Conservation (phyloP, 2,329 filamentous ascomycete genomes). For the Sporothrix pallida region DNA sequence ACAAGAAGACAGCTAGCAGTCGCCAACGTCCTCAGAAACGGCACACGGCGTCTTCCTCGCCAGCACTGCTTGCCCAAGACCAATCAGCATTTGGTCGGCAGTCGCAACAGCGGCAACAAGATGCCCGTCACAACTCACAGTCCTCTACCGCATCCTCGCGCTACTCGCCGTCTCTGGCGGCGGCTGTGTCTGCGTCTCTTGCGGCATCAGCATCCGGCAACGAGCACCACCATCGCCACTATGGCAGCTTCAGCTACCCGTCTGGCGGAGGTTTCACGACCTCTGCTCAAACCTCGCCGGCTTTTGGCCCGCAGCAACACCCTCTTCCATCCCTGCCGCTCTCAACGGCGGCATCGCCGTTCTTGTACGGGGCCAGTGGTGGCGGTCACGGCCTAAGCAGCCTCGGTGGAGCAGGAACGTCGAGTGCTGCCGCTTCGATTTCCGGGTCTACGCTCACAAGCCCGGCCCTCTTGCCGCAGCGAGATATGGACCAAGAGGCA, state of each 20-base stretch:
- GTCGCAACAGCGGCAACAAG: slow-evolving; percentile 35
- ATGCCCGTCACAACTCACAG: slow-evolving; percentile 57
- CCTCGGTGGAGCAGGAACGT: neutral
- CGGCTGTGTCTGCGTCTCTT: slow-evolving; percentile 49
- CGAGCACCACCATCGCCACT: slow-evolving; percentile 49
- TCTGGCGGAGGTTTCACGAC: slow-evolving; percentile 39
- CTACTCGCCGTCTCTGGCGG: slow-evolving; percentile 40
- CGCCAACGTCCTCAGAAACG: slow-evolving; percentile 51
- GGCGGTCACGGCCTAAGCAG: neutral
- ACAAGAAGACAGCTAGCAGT: slow-evolving; percentile 47
- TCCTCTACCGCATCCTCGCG: slow-evolving; percentile 55
- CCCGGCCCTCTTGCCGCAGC: slow-evolving; percentile 61
- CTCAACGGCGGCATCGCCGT: slow-evolving; percentile 23
- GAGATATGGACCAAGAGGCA: slow-evolving; percentile 74
- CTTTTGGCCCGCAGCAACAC: slow-evolving; percentile 59
- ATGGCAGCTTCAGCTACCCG: slow-evolving; percentile 58
- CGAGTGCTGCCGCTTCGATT: slow-evolving; percentile 43
- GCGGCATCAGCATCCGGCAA: slow-evolving; percentile 36
- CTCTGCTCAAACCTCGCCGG: slow-evolving; percentile 61
- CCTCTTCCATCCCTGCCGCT: slow-evolving; percentile 36
- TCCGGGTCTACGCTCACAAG: slow-evolving; percentile 63
- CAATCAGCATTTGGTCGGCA: neutral
- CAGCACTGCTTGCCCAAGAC: slow-evolving; percentile 57
- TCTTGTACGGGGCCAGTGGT: slow-evolving; percentile 43
- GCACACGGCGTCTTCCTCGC: slow-evolving; percentile 57